Conservation (phyloP, 495 filamentous ascomycete genomes). For the Diplogelasinospora grovesii region DNA sequence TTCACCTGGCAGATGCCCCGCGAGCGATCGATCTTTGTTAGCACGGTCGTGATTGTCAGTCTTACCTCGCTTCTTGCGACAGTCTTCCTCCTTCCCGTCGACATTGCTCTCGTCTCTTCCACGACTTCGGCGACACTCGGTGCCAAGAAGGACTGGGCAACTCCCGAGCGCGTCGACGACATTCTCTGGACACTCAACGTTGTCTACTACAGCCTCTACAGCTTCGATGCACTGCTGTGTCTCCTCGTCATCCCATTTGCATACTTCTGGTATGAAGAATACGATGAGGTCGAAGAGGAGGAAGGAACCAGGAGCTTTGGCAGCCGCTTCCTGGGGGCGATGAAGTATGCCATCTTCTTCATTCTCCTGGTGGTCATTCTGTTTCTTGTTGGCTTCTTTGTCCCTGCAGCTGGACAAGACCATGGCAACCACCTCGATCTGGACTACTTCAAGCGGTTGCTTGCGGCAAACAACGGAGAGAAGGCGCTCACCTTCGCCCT, state of each 20-base stretch:
- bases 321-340: conserved; percentile 66
- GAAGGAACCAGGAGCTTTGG: conserved; percentile 64
- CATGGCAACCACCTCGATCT: conserved; percentile 61
- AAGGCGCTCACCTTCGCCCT: conserved; percentile 83
- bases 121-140: conserved; percentile 71
- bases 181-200: conserved; percentile 76
- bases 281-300: conserved; percentile 76
- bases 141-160: conserved; percentile 90
- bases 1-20: conserved; percentile 80
- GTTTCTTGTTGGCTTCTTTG: conserved; percentile 89
- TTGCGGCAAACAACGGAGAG: conserved; percentile 84
- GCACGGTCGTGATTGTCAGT: conserved; percentile 75
- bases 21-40: conserved; percentile 76
- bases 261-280: conserved; percentile 98
- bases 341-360: conserved; percentile 88
- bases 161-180: conserved; percentile 62
- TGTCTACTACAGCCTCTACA: conserved; percentile 90
- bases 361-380: conserved; percentile 70
- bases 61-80: conserved; percentile 84
- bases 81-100: conserved; percentile 84
- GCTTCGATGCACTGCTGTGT: conserved; percentile 84
- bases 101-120: conserved; percentile 88
- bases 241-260: conserved; percentile 87
- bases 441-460: conserved; percentile 83
- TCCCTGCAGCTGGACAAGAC: conserved; percentile 63